A percentile compares a stretch with the other conserved stretches of the same genome.
These are phyloP conservation scores for Colletotrichum lindemuthianum DNA, from an alignment of 2,329 filamentous ascomycete genomes.

Conservation along the genomic window DNA sequence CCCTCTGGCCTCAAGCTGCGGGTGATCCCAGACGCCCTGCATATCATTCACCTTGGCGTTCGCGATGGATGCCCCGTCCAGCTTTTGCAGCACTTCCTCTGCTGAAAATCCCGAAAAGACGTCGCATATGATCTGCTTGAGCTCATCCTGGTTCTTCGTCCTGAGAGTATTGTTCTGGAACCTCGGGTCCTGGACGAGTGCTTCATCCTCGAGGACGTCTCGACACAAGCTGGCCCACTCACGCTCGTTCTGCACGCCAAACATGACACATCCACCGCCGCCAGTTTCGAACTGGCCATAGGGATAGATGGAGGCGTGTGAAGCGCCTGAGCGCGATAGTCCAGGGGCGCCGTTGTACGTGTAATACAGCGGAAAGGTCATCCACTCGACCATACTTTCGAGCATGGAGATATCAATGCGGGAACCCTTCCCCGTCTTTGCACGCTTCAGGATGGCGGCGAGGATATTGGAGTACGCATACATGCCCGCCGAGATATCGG, in stretches of 20 bases:
- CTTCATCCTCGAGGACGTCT: constrained; percentile 54
- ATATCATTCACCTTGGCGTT: constrained; percentile 67
- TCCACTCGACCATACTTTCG: constrained; percentile 68
- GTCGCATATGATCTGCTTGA: constrained; percentile 56
- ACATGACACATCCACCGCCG: constrained; percentile 60
- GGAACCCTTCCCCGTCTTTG: constrained; percentile 58
- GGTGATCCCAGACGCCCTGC: constrained; percentile 64
- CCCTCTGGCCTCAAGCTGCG: constrained; percentile 59
- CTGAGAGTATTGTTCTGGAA: constrained; percentile 59
- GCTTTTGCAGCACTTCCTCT: constrained; percentile 50
- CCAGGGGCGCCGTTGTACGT: constrained; percentile 55
- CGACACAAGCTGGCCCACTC: constrained; percentile 63
- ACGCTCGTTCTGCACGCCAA: constrained; percentile 67
- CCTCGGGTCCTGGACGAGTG: constrained; percentile 54
- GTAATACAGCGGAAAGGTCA: constrained; percentile 67
- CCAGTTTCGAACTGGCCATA: constrained; percentile 65
- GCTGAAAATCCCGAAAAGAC: constrained; percentile 52
- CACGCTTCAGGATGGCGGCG: constrained; percentile 58
- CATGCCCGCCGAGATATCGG: constrained; percentile 63
- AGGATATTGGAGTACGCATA: constrained; percentile 63
- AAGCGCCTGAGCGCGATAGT: constrained; percentile 58
- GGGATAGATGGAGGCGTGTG: constrained; percentile 65
- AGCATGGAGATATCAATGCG: constrained; percentile 67
- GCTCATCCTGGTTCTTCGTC: constrained; percentile 55
- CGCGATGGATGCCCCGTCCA: constrained; percentile 61